A percentile compares a stretch with the other conserved stretches of the same genome.
phyloP scores from a whole-genome alignment of 352 stramenopile species.

The Phytopythium helicoides region DNA sequence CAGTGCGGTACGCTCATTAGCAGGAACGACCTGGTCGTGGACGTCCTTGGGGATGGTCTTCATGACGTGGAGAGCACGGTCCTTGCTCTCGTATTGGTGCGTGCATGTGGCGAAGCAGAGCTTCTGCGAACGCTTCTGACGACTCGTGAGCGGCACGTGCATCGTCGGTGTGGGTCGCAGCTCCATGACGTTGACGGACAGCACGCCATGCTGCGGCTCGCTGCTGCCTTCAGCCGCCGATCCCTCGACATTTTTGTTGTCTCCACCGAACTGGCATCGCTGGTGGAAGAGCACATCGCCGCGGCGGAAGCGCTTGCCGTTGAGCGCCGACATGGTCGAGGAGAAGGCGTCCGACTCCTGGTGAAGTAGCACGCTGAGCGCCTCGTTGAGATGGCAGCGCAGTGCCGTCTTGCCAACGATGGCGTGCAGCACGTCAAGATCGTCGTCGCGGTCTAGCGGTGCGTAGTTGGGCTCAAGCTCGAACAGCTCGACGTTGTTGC shows the following conservation, averaged over 20 bases:
- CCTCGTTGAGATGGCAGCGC: conserved; percentile 58
- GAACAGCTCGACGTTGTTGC: conserved; percentile 44
- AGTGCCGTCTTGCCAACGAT: conserved; percentile 48
- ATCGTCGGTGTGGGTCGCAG: conserved; percentile 27
- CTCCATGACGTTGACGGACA: conserved; percentile 34
- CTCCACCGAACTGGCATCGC: conserved; percentile 27
- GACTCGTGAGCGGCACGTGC: conserved; percentile 24
- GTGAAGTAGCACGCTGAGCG: conserved; percentile 51
- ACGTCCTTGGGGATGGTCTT: conserved; percentile 58
- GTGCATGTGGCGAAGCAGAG: conserved; percentile 47
- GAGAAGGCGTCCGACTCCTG: conserved; percentile 42
- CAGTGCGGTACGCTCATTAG: conserved; percentile 47
- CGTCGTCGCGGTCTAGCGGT: conserved; percentile 17
- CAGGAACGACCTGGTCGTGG: conserved; percentile 49
- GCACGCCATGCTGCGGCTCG: conserved; percentile 8
- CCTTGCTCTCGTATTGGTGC: conserved; percentile 34
- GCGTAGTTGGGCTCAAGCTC: conserved; percentile 33
- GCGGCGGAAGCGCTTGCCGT: conserved; percentile 32
- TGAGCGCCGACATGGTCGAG: conserved; percentile 40
- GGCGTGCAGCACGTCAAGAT: conserved; percentile 52
- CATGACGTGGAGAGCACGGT: conserved; percentile 56
- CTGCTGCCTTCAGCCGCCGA: background rate
- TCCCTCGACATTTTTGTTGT: conserved; percentile 17
- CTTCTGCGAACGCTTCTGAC: conserved; percentile 35
- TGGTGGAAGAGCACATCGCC: conserved; percentile 44